Conservation (phyloP, 2,329 filamentous ascomycete genomes). For the Colletotrichum abscissum region DNA sequence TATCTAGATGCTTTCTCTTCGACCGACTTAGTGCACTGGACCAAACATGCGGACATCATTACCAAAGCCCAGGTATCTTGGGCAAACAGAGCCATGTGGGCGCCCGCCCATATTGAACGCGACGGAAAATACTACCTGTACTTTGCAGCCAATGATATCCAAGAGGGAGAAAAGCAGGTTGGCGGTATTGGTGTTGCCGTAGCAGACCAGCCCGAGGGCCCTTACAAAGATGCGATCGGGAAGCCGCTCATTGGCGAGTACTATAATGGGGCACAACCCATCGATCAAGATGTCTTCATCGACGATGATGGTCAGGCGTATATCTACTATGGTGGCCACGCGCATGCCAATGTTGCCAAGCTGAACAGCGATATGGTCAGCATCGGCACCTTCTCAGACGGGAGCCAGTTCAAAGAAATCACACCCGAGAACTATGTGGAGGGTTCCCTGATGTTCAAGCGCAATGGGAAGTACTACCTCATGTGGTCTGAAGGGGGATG, state of each 20-base stretch:
- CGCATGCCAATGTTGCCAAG: conserved; percentile 53
- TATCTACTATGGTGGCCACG: conserved; percentile 69
- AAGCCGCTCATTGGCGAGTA: conserved; percentile 57
- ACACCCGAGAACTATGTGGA: too few relatives aligned
- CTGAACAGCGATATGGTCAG: too few relatives aligned
- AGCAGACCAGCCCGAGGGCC: conserved; percentile 54
- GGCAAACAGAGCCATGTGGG: conserved; percentile 75
- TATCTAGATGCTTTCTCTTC: conserved; percentile 64
- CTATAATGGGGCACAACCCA: conserved; percentile 53
- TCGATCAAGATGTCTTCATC: conserved; percentile 71
- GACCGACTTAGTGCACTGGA: conserved; percentile 60
- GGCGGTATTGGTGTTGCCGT: too few relatives aligned
- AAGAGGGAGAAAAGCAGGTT: conserved; percentile 61
- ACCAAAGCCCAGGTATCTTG: conserved; percentile 67
- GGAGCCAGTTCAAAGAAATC: too few relatives aligned
- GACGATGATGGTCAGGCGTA: conserved; percentile 69
- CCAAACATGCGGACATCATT: conserved; percentile 56
- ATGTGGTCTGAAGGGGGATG: too few relatives aligned
- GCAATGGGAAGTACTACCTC: too few relatives aligned
- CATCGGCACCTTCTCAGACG: too few relatives aligned
- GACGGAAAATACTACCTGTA: conserved; percentile 74
- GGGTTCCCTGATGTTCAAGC: too few relatives aligned
- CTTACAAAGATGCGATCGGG: conserved; percentile 68
- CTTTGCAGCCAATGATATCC: conserved; percentile 64
- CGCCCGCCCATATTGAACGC: conserved; percentile 69